These are phyloP conservation scores for Mycena galericulata DNA, from an alignment of 768 basidiomycete genomes.

Conservation along the genomic window DNA sequence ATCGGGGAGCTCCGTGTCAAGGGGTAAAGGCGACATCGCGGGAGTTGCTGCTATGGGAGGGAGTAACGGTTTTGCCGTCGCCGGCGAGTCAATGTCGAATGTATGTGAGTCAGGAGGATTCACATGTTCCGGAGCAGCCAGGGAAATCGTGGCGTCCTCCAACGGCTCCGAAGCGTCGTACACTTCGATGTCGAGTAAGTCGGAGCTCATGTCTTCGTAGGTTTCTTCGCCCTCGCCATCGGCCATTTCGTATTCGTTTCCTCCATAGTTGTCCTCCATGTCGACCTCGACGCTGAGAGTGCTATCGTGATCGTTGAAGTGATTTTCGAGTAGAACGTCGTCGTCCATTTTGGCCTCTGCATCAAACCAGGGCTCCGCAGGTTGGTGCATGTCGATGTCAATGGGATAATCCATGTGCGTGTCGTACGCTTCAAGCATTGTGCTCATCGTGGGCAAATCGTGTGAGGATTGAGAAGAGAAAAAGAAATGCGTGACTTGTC, in stretches of 20 bases:
- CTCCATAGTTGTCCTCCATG: constrained; percentile 68
- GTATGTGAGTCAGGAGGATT: constrained; percentile 1
- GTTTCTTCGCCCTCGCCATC: constrained; percentile 49
- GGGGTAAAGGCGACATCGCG: constrained; percentile 34
- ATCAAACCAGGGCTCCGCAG: constrained; percentile 65
- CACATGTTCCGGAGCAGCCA: constrained; percentile 6
- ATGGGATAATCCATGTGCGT: constrained; percentile 70
- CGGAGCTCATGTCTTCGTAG: constrained; percentile 41
- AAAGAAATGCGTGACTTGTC: not conserved
- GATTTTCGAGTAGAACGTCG: constrained; percentile 48
- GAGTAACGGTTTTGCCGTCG: not conserved
- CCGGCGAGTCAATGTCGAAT: constrained; percentile 16
- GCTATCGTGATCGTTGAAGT: constrained; percentile 41
- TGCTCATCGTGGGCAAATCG: constrained; percentile 44
- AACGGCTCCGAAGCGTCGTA: constrained; percentile 53
- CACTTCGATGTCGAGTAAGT: constrained; percentile 62
- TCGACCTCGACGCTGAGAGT: constrained; percentile 70
- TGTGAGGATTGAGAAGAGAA: not conserved
- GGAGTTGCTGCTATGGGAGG: constrained; percentile 10
- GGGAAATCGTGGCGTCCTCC: constrained; percentile 28
- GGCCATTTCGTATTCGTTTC: constrained; percentile 68
- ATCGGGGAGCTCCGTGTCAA: constrained; percentile 57
- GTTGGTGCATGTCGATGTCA: constrained; percentile 71
- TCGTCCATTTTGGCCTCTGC: constrained; percentile 72
- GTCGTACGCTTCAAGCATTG: constrained; percentile 60